These are phyloP conservation scores for Colletotrichum sidae DNA, from an alignment of 2,329 filamentous ascomycete genomes.

Conservation along the genomic window DNA sequence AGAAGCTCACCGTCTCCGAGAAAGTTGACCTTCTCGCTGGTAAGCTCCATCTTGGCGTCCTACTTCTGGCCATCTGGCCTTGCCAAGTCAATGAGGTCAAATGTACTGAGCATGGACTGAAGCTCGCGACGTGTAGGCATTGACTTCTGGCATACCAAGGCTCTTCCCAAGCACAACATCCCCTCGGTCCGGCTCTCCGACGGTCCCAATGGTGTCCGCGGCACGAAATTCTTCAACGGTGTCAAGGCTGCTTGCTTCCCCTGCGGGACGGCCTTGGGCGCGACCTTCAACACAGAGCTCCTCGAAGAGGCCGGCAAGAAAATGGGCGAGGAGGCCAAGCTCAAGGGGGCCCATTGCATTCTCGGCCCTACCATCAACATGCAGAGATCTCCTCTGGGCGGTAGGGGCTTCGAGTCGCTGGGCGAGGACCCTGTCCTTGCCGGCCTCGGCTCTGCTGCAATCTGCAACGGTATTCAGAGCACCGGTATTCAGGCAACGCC, in stretches of 20 bases:
- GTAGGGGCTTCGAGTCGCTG: constrained; percentile 70
- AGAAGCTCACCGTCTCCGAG: constrained; percentile 64
- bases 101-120: not conserved
- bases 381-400: constrained; percentile 69
- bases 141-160: constrained; percentile 78
- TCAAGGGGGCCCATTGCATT: constrained; percentile 68
- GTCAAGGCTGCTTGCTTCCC: constrained; percentile 70
- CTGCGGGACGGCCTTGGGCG: constrained; percentile 67
- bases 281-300: constrained; percentile 67
- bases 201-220: constrained; percentile 77
- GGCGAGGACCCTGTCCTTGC: constrained; percentile 69
- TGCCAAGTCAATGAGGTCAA: not conserved
- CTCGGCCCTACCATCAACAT: constrained; percentile 74
- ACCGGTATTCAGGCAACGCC: constrained; percentile 67
- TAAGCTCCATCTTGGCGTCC: constrained; percentile 39
- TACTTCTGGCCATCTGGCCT: not conserved
- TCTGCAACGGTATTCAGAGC: constrained; percentile 67
- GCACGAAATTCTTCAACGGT: constrained; percentile 76
- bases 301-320: constrained; percentile 62
- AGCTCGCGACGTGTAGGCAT: constrained; percentile 54
- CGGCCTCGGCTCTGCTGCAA: constrained; percentile 64
- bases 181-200: constrained; percentile 75
- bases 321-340: constrained; percentile 65
- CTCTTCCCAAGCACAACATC: constrained; percentile 69
- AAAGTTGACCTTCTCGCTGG: constrained; percentile 66